A percentile compares a stretch with the other conserved stretches of the same genome.
phyloP scores from a whole-genome alignment of 176 grass and related monocot species.

The Coix lacrymajobi region DNA sequence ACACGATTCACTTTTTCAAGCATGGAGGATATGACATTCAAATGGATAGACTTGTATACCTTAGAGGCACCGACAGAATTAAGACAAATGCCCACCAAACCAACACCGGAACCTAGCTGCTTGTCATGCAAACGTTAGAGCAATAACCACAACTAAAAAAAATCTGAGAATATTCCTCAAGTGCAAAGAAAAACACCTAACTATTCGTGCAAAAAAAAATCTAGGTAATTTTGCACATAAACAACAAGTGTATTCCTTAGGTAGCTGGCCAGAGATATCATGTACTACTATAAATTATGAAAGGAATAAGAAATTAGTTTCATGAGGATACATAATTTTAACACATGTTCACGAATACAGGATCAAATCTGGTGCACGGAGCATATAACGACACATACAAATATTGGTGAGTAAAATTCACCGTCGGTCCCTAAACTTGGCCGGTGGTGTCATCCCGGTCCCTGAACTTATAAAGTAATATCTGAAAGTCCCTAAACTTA shows the following conservation, averaged over 20 bases:
- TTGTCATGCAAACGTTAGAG: conserved; percentile 30
- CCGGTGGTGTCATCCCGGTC: too few relatives aligned
- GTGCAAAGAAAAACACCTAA: background rate
- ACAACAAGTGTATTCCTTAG: background rate
- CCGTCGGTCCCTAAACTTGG: too few relatives aligned
- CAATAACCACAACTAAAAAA: background rate
- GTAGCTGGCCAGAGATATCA: background rate
- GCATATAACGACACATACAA: background rate
- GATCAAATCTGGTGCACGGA: background rate
- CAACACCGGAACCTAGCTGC: conserved; percentile 93
- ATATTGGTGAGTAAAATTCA: too few relatives aligned
- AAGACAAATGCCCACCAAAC: conserved; percentile 80
- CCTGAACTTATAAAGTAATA: too few relatives aligned
- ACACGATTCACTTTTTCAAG: background rate
- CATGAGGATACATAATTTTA: background rate
- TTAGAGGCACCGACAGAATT: conserved; percentile 65
- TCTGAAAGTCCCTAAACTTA: too few relatives aligned
- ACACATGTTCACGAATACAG: background rate
- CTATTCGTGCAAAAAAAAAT: background rate
- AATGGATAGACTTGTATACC: conserved; percentile 44
- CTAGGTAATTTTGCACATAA: background rate
- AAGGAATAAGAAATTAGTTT: background rate
- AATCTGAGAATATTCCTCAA: background rate
- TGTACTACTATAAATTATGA: background rate
- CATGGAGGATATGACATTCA: background rate